These are phyloP conservation scores for Pycnococcus provasolii DNA, from an alignment of 139 green algal species.

Conservation along the genomic window DNA sequence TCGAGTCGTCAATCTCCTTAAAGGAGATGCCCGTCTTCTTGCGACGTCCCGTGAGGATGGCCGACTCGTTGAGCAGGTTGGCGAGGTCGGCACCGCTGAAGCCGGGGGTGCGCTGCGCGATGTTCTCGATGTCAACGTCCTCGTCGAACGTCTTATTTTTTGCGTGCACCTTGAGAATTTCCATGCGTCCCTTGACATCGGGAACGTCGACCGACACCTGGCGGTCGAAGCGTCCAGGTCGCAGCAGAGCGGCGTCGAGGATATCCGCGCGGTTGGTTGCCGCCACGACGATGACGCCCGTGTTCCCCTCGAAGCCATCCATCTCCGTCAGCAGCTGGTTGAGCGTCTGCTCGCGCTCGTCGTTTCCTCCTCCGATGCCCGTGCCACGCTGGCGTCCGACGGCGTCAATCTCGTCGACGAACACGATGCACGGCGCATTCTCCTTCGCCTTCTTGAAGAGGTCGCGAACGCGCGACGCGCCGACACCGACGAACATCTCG, in stretches of 20 bases:
- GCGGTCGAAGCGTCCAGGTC: conserved; percentile 90
- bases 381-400: conserved; percentile 86
- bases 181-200: conserved; percentile 83
- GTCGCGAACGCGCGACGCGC: conserved; percentile 86
- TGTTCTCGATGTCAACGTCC: conserved; percentile 89
- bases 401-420: conserved; percentile 98
- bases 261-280: conserved; percentile 97
- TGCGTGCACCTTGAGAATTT: conserved; percentile 89
- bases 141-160: conserved; percentile 89
- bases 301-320: conserved; percentile 98
- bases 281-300: conserved; percentile 92
- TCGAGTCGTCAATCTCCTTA: conserved; percentile 85
- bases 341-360: conserved; percentile 85
- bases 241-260: conserved; percentile 90
- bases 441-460: conserved; percentile 98
- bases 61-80: conserved; percentile 98
- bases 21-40: conserved; percentile 57
- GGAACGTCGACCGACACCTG: conserved; percentile 91
- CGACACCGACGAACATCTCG: conserved; percentile 97
- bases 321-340: conserved; percentile 82
- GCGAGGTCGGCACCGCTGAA: conserved; percentile 89
- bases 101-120: conserved; percentile 85
- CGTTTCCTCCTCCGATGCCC: conserved; percentile 89
- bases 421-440: conserved; percentile 97
- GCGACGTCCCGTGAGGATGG: conserved; percentile 87